Base-by-base conservation (phyloP, 768 basidiomycete species). In the Cystoderma amianthinum region DNA sequence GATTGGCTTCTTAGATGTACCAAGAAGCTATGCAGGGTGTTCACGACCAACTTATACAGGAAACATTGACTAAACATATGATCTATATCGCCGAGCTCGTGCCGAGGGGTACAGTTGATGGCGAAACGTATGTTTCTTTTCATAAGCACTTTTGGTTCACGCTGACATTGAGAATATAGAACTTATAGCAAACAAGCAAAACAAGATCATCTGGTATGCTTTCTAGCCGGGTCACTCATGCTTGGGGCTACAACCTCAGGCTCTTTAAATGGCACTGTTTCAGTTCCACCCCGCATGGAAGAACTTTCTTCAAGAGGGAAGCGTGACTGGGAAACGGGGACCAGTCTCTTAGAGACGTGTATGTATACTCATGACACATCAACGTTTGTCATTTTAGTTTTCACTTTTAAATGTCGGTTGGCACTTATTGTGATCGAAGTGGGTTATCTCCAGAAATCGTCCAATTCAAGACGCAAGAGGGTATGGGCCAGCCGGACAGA, bases 161-260 rank as follows among this genome's bases (percentile, higher is more conserved):
- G 22, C 19, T 22, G 6, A 20, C 9, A 9, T 10, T 10, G 9
- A 36, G 11, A 5, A 17, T 32, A 20, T 48, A 80, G 80, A 22
- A 55, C 56, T 16, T 83, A 80, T 81, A 61, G 60, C 12, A 58
- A 80, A 16, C 56, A 63, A 5, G 78, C 78, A 18, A 85, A 86
- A 55, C 86, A 89, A 57, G 86, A 89, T 54, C 86, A 88, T 54
- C 74, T 89, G 19, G 85, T 82, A 9, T 88, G 86, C 61, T 89
- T 88, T 73, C 62, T 89, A 36, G 83, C 77, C 19, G 87, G 84
- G 3, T 79, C 81, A 9, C 71, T 89, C 47, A 74, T 89, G 63
- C 68, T 89, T 5, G 84, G 85, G 12, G 80, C 82, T 5, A 80
- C 78, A 1, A 71, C 65, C 2, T 56, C 71, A 1, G 77, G 74